Conservation (phyloP, 768 basidiomycete genomes). For the Suillus bovinus region DNA sequence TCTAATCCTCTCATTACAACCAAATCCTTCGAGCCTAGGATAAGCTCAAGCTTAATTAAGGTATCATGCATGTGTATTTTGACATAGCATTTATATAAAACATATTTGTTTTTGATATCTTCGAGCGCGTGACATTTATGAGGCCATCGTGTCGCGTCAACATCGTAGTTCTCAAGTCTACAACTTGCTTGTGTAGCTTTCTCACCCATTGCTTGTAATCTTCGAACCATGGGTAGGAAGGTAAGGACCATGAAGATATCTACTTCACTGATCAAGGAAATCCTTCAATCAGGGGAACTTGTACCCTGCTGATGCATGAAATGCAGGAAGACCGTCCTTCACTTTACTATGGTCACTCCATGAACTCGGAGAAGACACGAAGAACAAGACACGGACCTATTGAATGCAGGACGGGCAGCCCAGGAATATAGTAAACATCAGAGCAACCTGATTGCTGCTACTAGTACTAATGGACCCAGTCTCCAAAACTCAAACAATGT, state of each 20-base stretch:
- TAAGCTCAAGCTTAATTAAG: background rate
- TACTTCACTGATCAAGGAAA: background rate
- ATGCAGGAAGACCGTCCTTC: too few relatives aligned
- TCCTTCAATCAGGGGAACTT: background rate
- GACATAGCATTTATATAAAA: background rate
- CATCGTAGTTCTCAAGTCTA: background rate
- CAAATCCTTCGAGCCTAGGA: background rate
- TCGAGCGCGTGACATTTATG: background rate
- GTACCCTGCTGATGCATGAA: background rate
- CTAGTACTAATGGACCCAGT: too few relatives aligned
- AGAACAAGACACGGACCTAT: too few relatives aligned
- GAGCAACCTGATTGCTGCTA: too few relatives aligned
- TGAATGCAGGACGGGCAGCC: too few relatives aligned
- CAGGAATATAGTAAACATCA: too few relatives aligned
- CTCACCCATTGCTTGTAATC: background rate
- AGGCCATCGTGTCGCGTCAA: background rate
- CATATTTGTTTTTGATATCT: background rate
- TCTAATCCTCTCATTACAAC: too few relatives aligned
- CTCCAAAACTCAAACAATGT: too few relatives aligned
- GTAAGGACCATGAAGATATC: background rate
- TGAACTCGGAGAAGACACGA: too few relatives aligned
- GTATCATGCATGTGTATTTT: background rate
- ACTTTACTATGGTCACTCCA: too few relatives aligned
- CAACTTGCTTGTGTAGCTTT: background rate
- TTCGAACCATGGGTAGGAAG: background rate